Evolutionary conservation across 2,329 filamentous ascomycete species (phyloP).

Genomic region (Hyphodiscus sp.): DNA sequence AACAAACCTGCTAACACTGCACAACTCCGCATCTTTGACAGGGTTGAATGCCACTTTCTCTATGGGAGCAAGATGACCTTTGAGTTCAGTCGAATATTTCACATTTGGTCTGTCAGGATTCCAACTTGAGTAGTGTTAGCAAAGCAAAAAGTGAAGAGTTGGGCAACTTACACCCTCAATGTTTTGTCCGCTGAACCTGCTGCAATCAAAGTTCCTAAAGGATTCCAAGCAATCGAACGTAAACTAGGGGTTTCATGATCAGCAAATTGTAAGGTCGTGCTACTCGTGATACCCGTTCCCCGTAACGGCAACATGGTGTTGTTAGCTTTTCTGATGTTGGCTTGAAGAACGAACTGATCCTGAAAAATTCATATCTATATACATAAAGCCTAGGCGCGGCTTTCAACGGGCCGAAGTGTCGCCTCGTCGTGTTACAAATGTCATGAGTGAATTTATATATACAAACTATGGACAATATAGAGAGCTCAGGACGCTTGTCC

Average conservation of each 20-base stretch:
- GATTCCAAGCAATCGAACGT: conserved; percentile 83
- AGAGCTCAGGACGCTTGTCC: neutral
- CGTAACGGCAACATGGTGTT: neutral
- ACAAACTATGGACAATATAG: neutral
- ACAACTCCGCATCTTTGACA: conserved; percentile 68
- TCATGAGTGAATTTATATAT: neutral
- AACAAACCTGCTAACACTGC: conserved; percentile 50
- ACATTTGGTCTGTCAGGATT: conserved; percentile 71
- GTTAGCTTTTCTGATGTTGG: neutral
- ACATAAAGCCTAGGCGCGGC: neutral
- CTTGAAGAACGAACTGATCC: neutral
- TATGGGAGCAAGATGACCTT: conserved; percentile 57
- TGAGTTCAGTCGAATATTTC: conserved; percentile 69
- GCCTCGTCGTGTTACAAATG: too few species aligned
- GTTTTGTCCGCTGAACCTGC: conserved; percentile 68
- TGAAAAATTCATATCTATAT: neutral
- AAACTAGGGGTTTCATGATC: conserved; percentile 44
- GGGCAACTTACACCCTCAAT: conserved; percentile 49
- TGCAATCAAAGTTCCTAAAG: conserved; percentile 74
- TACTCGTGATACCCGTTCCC: neutral
- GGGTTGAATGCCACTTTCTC: conserved; percentile 77
- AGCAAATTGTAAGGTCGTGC: neutral
- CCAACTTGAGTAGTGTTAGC: conserved; percentile 41
- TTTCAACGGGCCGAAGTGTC: neutral
- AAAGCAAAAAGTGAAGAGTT: neutral